Conservation (phyloP, 148 eudicot species). For the Beta vulgaris region DNA sequence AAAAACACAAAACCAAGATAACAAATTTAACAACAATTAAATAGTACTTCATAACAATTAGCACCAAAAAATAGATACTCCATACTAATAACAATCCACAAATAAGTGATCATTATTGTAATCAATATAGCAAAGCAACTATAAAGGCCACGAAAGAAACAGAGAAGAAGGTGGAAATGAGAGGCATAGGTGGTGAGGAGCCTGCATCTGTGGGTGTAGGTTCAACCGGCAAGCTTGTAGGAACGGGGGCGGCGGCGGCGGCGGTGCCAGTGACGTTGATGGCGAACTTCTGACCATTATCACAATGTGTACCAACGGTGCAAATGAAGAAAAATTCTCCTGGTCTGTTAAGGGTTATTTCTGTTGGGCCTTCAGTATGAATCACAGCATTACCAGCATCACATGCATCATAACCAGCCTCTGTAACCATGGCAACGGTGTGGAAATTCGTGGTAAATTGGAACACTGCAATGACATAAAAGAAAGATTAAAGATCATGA, state of each 20-base stretch:
- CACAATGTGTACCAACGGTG: constrained; percentile 38
- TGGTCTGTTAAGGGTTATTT: constrained; percentile 24
- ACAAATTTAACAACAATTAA: no score
- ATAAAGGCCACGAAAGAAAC: constrained; percentile 3
- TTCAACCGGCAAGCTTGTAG: background rate
- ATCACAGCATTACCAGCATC: background rate
- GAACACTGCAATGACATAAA: constrained; percentile 11
- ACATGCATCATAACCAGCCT: constrained; percentile 17
- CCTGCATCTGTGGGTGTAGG: background rate
- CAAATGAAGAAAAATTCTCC: constrained; percentile 44
- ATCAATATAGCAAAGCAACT: background rate
- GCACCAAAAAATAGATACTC: background rate
- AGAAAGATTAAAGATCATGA: no score
- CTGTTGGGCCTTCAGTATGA: constrained; percentile 30
- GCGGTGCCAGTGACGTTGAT: constrained; percentile 28
- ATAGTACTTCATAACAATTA: no score
- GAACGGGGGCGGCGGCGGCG: background rate
- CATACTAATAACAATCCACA: background rate
- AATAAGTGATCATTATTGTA: background rate
- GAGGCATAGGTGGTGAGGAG: background rate
- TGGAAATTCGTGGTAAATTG: background rate
- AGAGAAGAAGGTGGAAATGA: constrained; percentile 10
- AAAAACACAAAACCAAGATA: no score
- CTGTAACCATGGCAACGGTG: constrained; percentile 12
- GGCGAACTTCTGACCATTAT: constrained; percentile 40